These are phyloP conservation scores for Drechslerella coelobrocha DNA, from an alignment of 2,329 filamentous ascomycete genomes.

Conservation along the genomic window DNA sequence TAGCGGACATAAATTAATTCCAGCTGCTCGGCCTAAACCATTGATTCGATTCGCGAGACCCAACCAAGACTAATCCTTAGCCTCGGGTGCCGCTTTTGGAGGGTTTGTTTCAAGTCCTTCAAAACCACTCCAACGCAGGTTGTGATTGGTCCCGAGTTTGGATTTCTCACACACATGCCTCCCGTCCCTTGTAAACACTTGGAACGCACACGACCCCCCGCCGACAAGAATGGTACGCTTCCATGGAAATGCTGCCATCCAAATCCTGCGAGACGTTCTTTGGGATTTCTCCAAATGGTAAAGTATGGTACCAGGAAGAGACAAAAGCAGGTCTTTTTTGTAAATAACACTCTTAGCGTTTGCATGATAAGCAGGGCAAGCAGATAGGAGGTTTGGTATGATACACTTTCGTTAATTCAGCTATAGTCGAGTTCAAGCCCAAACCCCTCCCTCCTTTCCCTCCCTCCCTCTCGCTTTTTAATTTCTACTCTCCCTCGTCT, in stretches of 20 bases:
- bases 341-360: background rate
- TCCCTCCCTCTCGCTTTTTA: background rate
- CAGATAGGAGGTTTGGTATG: background rate
- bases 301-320: background rate
- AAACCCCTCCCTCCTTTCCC: background rate
- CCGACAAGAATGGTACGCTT: background rate
- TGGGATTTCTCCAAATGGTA: background rate
- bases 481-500: background rate
- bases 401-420: background rate
- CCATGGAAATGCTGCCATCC: background rate
- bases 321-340: background rate
- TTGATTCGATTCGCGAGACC: background rate
- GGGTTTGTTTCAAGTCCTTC: background rate
- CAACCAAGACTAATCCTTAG: no score
- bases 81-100: background rate
- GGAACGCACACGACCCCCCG: background rate
- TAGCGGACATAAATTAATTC: background rate
- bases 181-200: conserved; percentile 1
- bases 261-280: background rate
- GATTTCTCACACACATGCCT: background rate
- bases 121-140: background rate
- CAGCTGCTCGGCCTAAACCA: background rate
- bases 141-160: background rate
- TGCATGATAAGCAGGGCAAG: background rate
- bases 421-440: background rate